Conservation (phyloP, 116 monocot species). For the Trichopus zeylanicus region DNA sequence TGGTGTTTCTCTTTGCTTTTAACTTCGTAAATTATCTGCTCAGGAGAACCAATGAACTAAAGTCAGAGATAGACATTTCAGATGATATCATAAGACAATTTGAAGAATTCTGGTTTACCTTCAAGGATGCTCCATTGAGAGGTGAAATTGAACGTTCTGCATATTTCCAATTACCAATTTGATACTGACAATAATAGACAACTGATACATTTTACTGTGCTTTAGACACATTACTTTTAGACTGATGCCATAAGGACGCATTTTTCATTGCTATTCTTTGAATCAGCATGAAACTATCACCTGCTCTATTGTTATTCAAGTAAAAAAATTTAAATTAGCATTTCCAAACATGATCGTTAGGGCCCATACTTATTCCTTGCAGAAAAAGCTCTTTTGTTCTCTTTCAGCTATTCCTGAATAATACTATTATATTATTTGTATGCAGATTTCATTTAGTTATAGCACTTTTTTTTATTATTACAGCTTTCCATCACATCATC, state of each 20-base stretch:
- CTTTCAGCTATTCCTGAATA: background rate
- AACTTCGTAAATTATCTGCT: background rate
- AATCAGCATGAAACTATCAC: too few species aligned
- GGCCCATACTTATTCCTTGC: too few species aligned
- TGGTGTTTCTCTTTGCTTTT: background rate
- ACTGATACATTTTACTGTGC: too few species aligned
- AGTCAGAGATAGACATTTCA: slow-evolving; percentile 77
- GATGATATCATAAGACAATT: slow-evolving; percentile 67
- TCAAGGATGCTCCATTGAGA: slow-evolving; percentile 61
- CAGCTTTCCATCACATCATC: background rate
- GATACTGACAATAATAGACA: background rate
- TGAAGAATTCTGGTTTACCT: slow-evolving; percentile 79
- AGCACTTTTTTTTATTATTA: background rate
- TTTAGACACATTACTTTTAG: too few species aligned
- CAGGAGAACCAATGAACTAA: slow-evolving; percentile 93
- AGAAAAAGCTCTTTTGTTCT: too few species aligned
- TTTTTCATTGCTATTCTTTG: too few species aligned
- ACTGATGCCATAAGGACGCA: too few species aligned
- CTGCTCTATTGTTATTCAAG: too few species aligned
- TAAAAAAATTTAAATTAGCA: too few species aligned
- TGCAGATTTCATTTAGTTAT: too few species aligned
- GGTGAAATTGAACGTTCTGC: slow-evolving; percentile 25
- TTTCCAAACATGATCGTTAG: too few species aligned
- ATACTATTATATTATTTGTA: too few species aligned
- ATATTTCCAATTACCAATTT: background rate